Conservation (phyloP, 2,329 filamentous ascomycete genomes). For the Curvularia hawaiiensis region DNA sequence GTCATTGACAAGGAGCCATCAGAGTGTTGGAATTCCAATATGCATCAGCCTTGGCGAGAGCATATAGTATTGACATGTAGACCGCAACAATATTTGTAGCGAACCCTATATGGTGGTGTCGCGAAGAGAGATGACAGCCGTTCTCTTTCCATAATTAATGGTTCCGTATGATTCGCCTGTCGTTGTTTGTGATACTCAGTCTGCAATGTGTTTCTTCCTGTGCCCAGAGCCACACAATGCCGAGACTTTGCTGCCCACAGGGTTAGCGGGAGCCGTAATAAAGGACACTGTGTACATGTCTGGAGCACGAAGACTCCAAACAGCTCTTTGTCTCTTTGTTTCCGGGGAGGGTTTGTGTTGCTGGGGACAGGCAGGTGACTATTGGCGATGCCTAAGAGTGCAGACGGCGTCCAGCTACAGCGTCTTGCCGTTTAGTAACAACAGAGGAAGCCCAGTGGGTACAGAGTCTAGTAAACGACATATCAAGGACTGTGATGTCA, state of each 20-base stretch:
- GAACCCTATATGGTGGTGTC: neutral
- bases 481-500: neutral
- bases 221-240: neutral
- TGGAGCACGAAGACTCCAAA: neutral
- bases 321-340: neutral
- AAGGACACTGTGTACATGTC: neutral
- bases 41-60: neutral
- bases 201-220: neutral
- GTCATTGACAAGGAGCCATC: no score
- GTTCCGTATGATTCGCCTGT: neutral
- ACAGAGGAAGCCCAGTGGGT: neutral
- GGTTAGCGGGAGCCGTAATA: neutral
- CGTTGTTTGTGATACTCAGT: neutral
- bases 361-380: neutral
- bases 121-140: neutral
- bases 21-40: neutral
- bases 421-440: neutral
- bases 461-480: neutral
- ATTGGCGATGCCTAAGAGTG: neutral
- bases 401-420: neutral
- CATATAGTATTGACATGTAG: neutral
- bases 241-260: neutral
- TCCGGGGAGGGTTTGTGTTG: neutral
- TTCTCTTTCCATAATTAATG: neutral
- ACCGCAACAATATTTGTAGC: neutral